Base-by-base conservation (phyloP, 768 basidiomycete genomes). In the Mycena crocata region DNA sequence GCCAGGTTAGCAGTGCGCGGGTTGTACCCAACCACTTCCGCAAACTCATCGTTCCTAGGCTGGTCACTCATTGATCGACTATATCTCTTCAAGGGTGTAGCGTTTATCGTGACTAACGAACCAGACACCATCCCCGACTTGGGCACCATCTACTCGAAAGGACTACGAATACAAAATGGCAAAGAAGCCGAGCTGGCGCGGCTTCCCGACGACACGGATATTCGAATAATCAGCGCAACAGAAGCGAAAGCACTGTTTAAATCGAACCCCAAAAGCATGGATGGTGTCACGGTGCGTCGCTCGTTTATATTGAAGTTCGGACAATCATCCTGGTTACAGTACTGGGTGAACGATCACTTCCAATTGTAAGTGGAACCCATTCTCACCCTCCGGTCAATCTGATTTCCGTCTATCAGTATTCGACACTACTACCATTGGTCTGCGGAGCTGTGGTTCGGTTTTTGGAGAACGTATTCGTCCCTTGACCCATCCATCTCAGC, bases 401-500 rank as follows among this genome's bases (percentile, higher is more conserved):
- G n/a, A 60, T 21, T 57, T 31, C 59, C 13, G 28, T 50, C n/a
- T n/a, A n/a, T n/a, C n/a, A 94, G 93, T 79, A 86, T 97, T 60
- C 93, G 92, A 1, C 95, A 97, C 78, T 97, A 96, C 76, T 97
- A 95, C 76, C 95, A 98, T 73, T 96, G 93, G 88, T 88, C 92
- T 34, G 95, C 96, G 5, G 96, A 98, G 74, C 87, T 96, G 23
- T 91, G 93, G 81, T 94, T 94, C 69, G 96, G 96, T 42, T 87
- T 96, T 71, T 97, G 96, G 96, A 87, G 94, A 10, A 90, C 95
- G 0, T 97, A 96, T 76, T 86, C 94, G 35, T 90, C 93, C 2
- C 82, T 97, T 13, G 94, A 96, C 75, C 86, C 87, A 2, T 78
- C 77, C 26, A 95, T 96, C 56, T 78, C 88, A 3, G 69, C 86